Evolutionary conservation across 305 asterid genomes (phyloP), one percentile per base, ranked within the genome.

Genomic region (Solanum hybrid): DNA sequence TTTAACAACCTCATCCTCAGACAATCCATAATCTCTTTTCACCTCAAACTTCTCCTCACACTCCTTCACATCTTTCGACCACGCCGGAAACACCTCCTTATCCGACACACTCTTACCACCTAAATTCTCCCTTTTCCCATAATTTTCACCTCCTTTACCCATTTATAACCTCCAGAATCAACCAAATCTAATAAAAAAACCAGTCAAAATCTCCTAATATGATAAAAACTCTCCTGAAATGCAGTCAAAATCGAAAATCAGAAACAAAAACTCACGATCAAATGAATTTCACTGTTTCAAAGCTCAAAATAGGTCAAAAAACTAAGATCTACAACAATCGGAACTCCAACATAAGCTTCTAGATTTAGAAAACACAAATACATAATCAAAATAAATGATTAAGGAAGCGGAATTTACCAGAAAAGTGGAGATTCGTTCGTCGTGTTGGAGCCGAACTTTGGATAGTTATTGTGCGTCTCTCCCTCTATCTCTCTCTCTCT

Each of bases 61-160:
- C 92, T 95, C 98, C 31, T 89, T 91, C 88, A 91, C 97, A 88
- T 97, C 99, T 86, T 93, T 94, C 14, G 96, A 89, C 99, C 99
- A 96, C 2, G 95, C 96, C 37, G 96, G 93, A 60, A 79, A 95
- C 38, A 32, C 79, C 13, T 94, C 95, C 80, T 90, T 89, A 27
- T 87, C 86, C 34, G 90, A 31, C 88, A 36, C 95, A 38, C 77
- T 86, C 78, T 34, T 56, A 24, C 71, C 88, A 82, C 91, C 92
- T 90, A 88, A 89, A 87, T 88, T 89, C 38, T 94, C 96, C 88
- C 88, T 89, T 89, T 86, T 92, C 78, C 98, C 97, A 87, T 90
- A 91, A 89, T 92, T 88, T 51, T 96, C 88, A 92, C 95, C 97
- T 89, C 98, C 98, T 92, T 93, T 96, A 10, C 98, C 99, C 99